phyloP scores from a whole-genome alignment of 345 rosid genomes.

The Melastoma malabathricum region DNA sequence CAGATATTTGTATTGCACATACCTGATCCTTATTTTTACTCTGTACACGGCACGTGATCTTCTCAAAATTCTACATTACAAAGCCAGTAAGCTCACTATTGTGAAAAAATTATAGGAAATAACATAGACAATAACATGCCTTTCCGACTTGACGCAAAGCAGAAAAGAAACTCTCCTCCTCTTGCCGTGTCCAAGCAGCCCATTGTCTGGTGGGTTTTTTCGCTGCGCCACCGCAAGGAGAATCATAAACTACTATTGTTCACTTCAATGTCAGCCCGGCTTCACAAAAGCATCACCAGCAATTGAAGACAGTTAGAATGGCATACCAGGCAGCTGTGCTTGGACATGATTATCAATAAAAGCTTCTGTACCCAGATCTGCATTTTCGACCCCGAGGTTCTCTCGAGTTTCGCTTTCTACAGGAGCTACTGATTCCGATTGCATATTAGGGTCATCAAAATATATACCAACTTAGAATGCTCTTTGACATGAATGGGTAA shows the following conservation, averaged over 20 bases:
- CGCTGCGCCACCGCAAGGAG: constrained; percentile 23
- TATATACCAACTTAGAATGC: constrained; percentile 12
- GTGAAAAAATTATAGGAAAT: background rate
- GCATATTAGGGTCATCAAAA: constrained; percentile 24
- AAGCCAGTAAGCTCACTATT: constrained; percentile 7
- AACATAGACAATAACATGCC: constrained; percentile 26
- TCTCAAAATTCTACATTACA: constrained; percentile 72
- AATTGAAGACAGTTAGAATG: constrained; percentile 8
- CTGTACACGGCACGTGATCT: constrained; percentile 88
- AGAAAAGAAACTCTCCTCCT: constrained; percentile 93
- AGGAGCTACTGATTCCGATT: constrained; percentile 22
- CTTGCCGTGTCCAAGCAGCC: constrained; percentile 99
- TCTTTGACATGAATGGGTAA: constrained; percentile 10
- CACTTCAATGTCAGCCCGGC: background rate
- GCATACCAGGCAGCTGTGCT: constrained; percentile 50
- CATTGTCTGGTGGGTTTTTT: constrained; percentile 89
- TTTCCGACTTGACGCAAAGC: constrained; percentile 99
- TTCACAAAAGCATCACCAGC: constrained; percentile 1
- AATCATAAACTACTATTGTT: constrained; percentile 3
- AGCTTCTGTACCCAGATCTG: constrained; percentile 23
- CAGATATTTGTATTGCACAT: constrained; percentile 6
- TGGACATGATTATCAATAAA: constrained; percentile 19
- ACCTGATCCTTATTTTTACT: constrained; percentile 99
- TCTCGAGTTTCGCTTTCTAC: constrained; percentile 20
- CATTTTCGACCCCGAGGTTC: constrained; percentile 28